A percentile compares a stretch with the other conserved stretches of the same genome.
phyloP scores from a whole-genome alignment of 345 rosid species.

The Salix purpurea region DNA sequence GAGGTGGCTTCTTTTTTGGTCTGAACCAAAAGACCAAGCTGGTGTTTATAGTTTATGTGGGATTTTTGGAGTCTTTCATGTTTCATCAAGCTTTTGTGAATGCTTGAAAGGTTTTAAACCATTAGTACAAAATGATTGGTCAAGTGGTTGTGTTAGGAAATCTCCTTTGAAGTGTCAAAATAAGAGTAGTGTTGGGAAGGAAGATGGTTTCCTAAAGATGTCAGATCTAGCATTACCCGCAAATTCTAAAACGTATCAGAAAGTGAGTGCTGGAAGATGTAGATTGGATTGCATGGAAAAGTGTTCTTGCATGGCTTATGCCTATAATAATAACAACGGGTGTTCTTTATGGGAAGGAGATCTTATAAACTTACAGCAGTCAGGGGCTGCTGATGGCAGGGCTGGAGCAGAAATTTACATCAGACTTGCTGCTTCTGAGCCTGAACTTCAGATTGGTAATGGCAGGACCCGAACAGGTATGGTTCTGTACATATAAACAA shows the following conservation, averaged over 20 bases:
- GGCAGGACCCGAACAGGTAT: neutral
- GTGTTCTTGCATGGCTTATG: neutral
- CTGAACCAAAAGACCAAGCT: constrained; percentile 11
- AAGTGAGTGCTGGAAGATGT: neutral
- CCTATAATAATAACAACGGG: neutral
- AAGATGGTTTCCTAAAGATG: constrained; percentile 5
- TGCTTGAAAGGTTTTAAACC: constrained; percentile 13
- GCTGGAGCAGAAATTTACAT: neutral
- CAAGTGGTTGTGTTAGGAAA: constrained; percentile 24
- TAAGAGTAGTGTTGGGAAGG: neutral
- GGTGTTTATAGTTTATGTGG: constrained; percentile 24
- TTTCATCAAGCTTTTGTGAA: neutral
- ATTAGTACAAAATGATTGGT: neutral
- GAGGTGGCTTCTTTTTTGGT: constrained; percentile 22
- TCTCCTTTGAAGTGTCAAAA: neutral
- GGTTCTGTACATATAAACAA: too few relatives aligned
- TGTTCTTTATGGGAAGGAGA: neutral
- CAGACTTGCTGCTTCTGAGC: neutral
- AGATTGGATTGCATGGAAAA: neutral
- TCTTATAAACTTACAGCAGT: neutral
- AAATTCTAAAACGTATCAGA: neutral
- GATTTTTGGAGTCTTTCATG: constrained; percentile 13
- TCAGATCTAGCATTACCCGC: neutral
- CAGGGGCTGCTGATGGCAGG: neutral
- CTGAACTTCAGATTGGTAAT: neutral